These are phyloP conservation scores for Huntiella bhutanensis DNA, from an alignment of 2,329 filamentous ascomycete species.

Conservation along the genomic window DNA sequence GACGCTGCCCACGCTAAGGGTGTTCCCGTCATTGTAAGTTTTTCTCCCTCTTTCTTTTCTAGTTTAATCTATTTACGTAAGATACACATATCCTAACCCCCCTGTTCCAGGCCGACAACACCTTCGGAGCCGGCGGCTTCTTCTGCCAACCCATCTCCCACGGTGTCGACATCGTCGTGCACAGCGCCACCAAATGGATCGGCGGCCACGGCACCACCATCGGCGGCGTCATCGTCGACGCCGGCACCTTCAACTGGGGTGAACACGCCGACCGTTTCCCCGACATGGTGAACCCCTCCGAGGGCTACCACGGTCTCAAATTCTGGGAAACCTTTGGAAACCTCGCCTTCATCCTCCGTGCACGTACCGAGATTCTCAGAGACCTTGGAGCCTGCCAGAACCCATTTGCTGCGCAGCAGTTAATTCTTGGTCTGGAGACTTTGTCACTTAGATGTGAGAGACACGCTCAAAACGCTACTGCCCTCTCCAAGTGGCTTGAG, in stretches of 20 bases:
- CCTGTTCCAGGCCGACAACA: slow-evolving; percentile 63
- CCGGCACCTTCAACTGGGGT: slow-evolving; percentile 88
- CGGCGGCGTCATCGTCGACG: slow-evolving; percentile 68
- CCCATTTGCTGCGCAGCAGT: slow-evolving; percentile 83
- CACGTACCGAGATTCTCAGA: slow-evolving; percentile 75
- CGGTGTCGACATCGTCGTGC: slow-evolving; percentile 83
- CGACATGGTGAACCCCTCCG: slow-evolving; percentile 73
- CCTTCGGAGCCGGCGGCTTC: slow-evolving; percentile 84
- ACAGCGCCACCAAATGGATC: slow-evolving; percentile 95
- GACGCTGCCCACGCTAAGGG: slow-evolving; percentile 55
- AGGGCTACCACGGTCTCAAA: slow-evolving; percentile 81
- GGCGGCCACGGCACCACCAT: slow-evolving; percentile 89
- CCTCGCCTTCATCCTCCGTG: slow-evolving; percentile 65
- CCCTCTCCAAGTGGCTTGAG: slow-evolving; percentile 67
- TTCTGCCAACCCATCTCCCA: slow-evolving; percentile 73
- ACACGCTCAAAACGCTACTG: slow-evolving; percentile 67
- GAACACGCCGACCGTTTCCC: slow-evolving; percentile 70
- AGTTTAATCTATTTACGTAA: background rate
- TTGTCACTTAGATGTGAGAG: slow-evolving; percentile 71
- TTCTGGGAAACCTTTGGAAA: slow-evolving; percentile 86
- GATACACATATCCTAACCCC: background rate
- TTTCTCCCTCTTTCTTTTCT: background rate
- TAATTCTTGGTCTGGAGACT: slow-evolving; percentile 78
- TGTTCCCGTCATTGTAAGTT: slow-evolving; percentile 41
- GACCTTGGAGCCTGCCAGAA: slow-evolving; percentile 70